Conservation (phyloP, 192 early-diverging fungal species). For the Backusella circina region DNA sequence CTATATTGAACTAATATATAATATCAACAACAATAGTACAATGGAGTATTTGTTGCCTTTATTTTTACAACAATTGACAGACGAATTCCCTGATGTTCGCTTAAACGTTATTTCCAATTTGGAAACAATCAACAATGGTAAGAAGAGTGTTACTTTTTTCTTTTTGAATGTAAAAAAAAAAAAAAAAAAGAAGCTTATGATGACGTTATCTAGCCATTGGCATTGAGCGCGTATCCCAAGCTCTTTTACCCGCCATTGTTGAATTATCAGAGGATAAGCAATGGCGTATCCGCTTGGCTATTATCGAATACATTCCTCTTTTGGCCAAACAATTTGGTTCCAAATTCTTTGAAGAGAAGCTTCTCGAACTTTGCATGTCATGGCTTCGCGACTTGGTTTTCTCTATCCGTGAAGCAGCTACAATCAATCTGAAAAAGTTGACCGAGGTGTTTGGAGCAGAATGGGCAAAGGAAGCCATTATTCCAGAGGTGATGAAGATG, state of each 20-base stretch:
- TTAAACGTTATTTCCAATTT: constrained; percentile 98
- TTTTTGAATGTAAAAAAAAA: too few species aligned
- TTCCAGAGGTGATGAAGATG: constrained; percentile 93
- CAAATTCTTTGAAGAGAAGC: constrained; percentile 96
- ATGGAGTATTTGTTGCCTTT: constrained; percentile 93
- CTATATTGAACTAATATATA: neutral
- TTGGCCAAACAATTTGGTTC: constrained; percentile 95
- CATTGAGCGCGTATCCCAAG: constrained; percentile 96
- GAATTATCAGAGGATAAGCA: constrained; percentile 99
- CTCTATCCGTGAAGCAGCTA: constrained; percentile 97
- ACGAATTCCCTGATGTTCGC: constrained; percentile 95
- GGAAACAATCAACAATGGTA: constrained; percentile 90
- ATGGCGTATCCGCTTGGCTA: constrained; percentile 98
- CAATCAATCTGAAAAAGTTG: constrained; percentile 88
- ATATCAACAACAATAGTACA: constrained; percentile 52
- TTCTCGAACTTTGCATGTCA: constrained; percentile 93
- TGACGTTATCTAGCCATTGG: constrained; percentile 69
- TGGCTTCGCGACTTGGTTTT: constrained; percentile 98
- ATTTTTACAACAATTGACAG: constrained; percentile 95
- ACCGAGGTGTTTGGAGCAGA: constrained; percentile 98
- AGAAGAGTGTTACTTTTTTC: neutral
- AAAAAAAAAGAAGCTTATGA: neutral
- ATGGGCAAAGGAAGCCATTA: constrained; percentile 93
- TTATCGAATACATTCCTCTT: constrained; percentile 98
- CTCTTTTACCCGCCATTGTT: constrained; percentile 95